These are phyloP conservation scores for Perkinsus chesapeaki DNA, from an alignment of 169 alveolate genomes.

Conservation along the genomic window DNA sequence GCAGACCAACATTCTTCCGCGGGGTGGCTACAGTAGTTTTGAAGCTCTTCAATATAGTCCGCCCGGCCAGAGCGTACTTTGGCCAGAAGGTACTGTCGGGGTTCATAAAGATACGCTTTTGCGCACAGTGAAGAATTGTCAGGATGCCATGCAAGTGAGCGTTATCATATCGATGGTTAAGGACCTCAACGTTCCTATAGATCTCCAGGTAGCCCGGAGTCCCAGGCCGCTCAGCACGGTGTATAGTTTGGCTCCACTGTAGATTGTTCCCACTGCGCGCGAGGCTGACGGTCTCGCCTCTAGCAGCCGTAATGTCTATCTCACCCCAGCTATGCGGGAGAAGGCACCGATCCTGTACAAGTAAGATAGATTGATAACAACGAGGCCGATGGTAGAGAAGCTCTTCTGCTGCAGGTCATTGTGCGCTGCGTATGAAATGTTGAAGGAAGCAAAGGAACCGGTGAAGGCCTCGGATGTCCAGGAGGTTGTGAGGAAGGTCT, in stretches of 20 bases:
- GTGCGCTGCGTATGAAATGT: neutral
- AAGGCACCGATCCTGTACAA: neutral
- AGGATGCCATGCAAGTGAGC: neutral
- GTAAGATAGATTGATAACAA: neutral
- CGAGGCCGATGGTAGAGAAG: neutral
- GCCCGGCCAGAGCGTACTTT: neutral
- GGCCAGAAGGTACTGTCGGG: neutral
- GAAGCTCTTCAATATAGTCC: neutral
- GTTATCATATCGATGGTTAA: neutral
- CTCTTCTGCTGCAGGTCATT: neutral
- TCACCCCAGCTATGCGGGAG: neutral
- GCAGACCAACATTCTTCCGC: neutral
- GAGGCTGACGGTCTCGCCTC: neutral
- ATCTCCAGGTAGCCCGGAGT: neutral
- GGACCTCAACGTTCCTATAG: neutral
- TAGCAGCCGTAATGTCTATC: neutral
- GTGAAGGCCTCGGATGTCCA: neutral
- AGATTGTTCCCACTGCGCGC: neutral
- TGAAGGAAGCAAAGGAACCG: neutral
- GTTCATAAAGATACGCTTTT: neutral
- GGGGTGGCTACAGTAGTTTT: neutral
- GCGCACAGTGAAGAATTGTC: neutral
- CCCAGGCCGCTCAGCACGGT: neutral
- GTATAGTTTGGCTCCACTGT: neutral
- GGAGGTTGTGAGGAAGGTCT: neutral